Evolutionary conservation across 192 early-diverging fungal species (phyloP).

Genomic region (Coemansia sp.): DNA sequence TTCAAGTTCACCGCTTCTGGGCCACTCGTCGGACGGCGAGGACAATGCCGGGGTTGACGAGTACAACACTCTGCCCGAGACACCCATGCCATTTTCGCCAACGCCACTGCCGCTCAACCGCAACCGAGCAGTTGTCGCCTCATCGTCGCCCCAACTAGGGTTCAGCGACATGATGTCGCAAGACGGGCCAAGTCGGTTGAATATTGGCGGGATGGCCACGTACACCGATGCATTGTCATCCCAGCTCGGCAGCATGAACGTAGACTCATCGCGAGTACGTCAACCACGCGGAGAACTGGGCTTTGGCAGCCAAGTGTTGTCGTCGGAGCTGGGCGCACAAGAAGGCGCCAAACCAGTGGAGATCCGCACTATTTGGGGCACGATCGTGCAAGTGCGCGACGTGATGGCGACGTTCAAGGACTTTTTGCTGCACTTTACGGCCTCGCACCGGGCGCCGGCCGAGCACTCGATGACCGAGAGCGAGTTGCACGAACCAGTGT

Average conservation of each 20-base stretch:
- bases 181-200: slow-evolving; percentile 19
- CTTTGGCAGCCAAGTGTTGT: not conserved
- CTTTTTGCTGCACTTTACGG: slow-evolving; percentile 54
- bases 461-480: slow-evolving; percentile 43
- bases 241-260: slow-evolving; percentile 43
- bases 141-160: slow-evolving; percentile 43
- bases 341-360: slow-evolving; percentile 25
- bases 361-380: slow-evolving; percentile 87
- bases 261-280: slow-evolving; percentile 21
- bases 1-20: slow-evolving; percentile 1
- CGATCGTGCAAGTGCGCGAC: slow-evolving; percentile 85
- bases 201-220: slow-evolving; percentile 30
- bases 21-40: slow-evolving; percentile 5
- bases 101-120: slow-evolving; percentile 15
- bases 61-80: slow-evolving; percentile 32
- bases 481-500: slow-evolving; percentile 66
- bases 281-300: slow-evolving; percentile 44
- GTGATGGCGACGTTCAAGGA: slow-evolving; percentile 75
- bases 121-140: slow-evolving; percentile 7
- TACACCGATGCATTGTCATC: slow-evolving; percentile 44
- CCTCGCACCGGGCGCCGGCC: slow-evolving; percentile 25
- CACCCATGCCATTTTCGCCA: slow-evolving; percentile 46
- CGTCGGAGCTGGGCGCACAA: slow-evolving; percentile 1
- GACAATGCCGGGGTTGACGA: slow-evolving; percentile 42
- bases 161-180: slow-evolving; percentile 48